Base-by-base conservation (phyloP, 1,284 basidiomycete species). In the Microbotryomycetes sp. region DNA sequence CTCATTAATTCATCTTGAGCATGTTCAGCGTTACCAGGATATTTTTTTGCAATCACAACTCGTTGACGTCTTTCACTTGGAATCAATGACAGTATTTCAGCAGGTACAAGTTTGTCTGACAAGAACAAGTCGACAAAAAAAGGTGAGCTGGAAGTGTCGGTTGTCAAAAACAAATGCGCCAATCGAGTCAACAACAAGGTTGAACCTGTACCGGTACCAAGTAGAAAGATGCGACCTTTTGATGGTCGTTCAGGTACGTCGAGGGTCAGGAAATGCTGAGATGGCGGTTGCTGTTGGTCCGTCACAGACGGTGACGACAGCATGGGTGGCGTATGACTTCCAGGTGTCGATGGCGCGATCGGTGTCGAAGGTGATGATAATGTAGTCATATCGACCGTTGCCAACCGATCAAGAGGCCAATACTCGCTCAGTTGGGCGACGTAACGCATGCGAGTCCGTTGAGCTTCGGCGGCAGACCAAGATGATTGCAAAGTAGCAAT, bases 101-200 rank as follows among this genome's bases (percentile, higher is more conserved):
- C 82, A 0, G 94, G 94, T 1, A 97, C 94, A n/a, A 98, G 86
- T 74, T 98, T 98, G 79, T 97, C 94, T 9, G 91, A 89, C 4
- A 97, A 82, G 23, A 97, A 87, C 42, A 97, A 79, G 65, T 69
- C 67, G 58, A 69, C 61, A 54, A 55, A 60, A 63, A 57, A 69
- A 1, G 65, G 67, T 1, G 93, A 84, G 1, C 92, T 89, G 9
- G 84, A 81, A 64, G 82, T 81, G 16, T 72, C 56, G 12, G 75
- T 74, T 3, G 87, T 90, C 51, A 98, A 82, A 0, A 88, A 85
- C 22, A 81, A 81, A 69, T 89, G 88, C 0, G 92, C 91, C 0
- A 92, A 87, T 7, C 90, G 79, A 1, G 94, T 97, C 51, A 97
- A 84, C 14, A 97, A 82, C 1, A 87, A 87, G 0, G 94, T 92